phyloP scores from a whole-genome alignment of 2,329 filamentous ascomycete species.

The Fusarium vanettenii region DNA sequence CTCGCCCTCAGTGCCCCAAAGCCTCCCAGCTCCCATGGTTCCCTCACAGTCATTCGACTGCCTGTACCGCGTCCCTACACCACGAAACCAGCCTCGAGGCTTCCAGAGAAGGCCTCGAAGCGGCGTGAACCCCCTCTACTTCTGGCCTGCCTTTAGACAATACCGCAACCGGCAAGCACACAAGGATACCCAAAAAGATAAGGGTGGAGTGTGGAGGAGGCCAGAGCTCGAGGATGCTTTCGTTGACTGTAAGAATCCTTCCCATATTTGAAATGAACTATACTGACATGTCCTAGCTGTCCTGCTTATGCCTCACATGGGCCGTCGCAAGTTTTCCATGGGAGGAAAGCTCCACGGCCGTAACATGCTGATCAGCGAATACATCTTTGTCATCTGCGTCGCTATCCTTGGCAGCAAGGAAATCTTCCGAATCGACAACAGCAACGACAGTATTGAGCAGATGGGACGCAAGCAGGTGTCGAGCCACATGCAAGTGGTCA shows the following conservation, averaged over 20 bases:
- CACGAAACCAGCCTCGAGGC: constrained; percentile 50
- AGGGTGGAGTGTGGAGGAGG: constrained; percentile 65
- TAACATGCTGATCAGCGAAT: constrained; percentile 78
- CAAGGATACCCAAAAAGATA: constrained; percentile 69
- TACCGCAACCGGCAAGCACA: constrained; percentile 74
- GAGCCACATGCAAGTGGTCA: constrained; percentile 77
- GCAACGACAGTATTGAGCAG: constrained; percentile 57
- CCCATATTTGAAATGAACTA: not conserved
- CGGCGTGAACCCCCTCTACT: constrained; percentile 69
- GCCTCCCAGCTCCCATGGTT: constrained; percentile 63
- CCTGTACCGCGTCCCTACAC: constrained; percentile 52
- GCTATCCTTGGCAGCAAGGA: constrained; percentile 55
- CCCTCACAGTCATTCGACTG: constrained; percentile 61
- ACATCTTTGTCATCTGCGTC: constrained; percentile 63
- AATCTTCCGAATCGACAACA: constrained; percentile 57
- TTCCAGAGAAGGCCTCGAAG: constrained; percentile 51
- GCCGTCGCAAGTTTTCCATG: constrained; percentile 74
- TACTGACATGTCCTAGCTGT: constrained; percentile 62
- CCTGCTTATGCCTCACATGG: constrained; percentile 74
- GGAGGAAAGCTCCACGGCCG: constrained; percentile 72
- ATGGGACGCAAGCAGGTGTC: constrained; percentile 74
- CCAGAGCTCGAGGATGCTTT: constrained; percentile 74
- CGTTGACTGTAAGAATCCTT: constrained; percentile 67
- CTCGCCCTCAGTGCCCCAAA: constrained; percentile 58
- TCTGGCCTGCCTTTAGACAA: constrained; percentile 71